phyloP scores from a whole-genome alignment of 2,329 filamentous ascomycete genomes.

The Verticillium dahliae region DNA sequence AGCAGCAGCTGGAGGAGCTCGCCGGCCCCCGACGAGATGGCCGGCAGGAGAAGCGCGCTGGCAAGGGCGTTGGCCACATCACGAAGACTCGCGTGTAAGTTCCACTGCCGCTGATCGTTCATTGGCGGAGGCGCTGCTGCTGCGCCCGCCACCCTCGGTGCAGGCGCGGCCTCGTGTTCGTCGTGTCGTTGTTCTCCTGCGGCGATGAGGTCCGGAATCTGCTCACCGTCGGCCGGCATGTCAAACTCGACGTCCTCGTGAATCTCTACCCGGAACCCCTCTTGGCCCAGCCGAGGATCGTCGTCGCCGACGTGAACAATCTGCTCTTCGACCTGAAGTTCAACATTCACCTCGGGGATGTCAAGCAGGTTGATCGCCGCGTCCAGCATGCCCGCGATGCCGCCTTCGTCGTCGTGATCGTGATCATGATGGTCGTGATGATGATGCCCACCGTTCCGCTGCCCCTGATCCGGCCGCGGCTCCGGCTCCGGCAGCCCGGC shows the following conservation, averaged over 20 bases:
- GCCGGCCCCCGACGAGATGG: slow-evolving; percentile 72
- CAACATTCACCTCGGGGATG: slow-evolving; percentile 15
- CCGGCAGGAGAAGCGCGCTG: slow-evolving; percentile 67
- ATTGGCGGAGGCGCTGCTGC: slow-evolving; percentile 9
- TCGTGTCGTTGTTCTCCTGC: not conserved
- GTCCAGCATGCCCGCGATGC: slow-evolving; percentile 15
- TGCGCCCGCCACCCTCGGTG: slow-evolving; percentile 3
- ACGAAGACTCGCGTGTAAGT: slow-evolving; percentile 28
- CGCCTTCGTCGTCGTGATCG: slow-evolving; percentile 5
- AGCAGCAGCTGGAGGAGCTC: slow-evolving; percentile 63
- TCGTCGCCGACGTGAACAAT: slow-evolving; percentile 27
- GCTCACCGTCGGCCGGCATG: not conserved
- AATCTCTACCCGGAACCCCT: not conserved
- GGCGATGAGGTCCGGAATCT: not conserved
- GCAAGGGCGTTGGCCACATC: slow-evolving; percentile 43
- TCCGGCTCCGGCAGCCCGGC: slow-evolving; percentile 24
- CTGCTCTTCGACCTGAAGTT: slow-evolving; percentile 9
- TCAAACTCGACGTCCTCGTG: slow-evolving; percentile 11
- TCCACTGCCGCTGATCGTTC: slow-evolving; percentile 13
- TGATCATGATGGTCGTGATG: not conserved
- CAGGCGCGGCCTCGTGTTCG: slow-evolving; percentile 19
- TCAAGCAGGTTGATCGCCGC: slow-evolving; percentile 13
- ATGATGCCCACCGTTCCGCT: not conserved
- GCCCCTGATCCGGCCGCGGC: not conserved
- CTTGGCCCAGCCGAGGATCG: slow-evolving; percentile 11